Conservation (phyloP, 768 basidiomycete species). For the Hericium erinaceus region DNA sequence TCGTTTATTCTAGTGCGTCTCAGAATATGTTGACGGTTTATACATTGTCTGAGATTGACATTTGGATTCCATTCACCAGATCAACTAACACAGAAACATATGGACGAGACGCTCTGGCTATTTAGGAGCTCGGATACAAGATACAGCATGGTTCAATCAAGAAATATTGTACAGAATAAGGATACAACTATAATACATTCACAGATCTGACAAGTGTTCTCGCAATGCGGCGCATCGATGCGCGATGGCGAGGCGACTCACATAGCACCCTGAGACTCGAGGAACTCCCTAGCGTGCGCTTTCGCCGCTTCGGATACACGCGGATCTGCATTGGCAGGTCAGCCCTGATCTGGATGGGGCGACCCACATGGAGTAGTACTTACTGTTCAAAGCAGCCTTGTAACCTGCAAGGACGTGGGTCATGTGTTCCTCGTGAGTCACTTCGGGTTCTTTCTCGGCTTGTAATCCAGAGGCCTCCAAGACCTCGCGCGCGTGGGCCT, state of each 20-base stretch:
- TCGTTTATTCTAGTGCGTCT: too few relatives aligned
- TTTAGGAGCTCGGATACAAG: too few relatives aligned
- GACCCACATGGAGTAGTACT: slow-evolving; percentile 8
- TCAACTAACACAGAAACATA: neutral
- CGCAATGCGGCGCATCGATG: too few relatives aligned
- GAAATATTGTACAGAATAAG: too few relatives aligned
- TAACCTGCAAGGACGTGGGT: slow-evolving; percentile 44
- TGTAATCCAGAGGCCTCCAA: slow-evolving; percentile 35
- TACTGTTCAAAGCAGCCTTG: slow-evolving; percentile 46
- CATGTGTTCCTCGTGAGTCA: slow-evolving; percentile 30
- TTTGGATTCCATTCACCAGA: neutral
- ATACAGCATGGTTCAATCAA: too few relatives aligned
- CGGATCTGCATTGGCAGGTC: slow-evolving; percentile 26
- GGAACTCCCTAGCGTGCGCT: slow-evolving; percentile 32
- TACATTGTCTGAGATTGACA: neutral
- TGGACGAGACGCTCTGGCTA: neutral
- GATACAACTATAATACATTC: too few relatives aligned
- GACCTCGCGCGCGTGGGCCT: slow-evolving; percentile 45
- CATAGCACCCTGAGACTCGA: neutral
- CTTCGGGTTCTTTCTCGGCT: slow-evolving; percentile 20
- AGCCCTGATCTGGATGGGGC: neutral
- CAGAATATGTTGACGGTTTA: neutral
- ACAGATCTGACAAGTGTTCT: too few relatives aligned
- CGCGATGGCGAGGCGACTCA: neutral
- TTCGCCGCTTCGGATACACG: slow-evolving; percentile 41